These are phyloP conservation scores for Diutina rugosa DNA, from an alignment of 1,139 yeast genomes.

Conservation along the genomic window DNA sequence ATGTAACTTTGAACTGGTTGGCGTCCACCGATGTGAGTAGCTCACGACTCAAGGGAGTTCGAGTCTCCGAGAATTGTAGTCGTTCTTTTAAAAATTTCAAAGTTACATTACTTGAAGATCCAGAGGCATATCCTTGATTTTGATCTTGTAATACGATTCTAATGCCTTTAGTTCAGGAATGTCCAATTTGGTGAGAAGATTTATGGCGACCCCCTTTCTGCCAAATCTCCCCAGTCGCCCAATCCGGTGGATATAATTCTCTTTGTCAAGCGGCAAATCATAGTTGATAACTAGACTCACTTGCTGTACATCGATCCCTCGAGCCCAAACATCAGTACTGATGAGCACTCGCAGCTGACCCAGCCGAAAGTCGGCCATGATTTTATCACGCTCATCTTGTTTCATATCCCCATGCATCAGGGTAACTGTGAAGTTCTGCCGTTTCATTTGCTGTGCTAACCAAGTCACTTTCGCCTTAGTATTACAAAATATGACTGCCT, in stretches of 20 bases:
- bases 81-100: background rate
- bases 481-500: conserved; percentile 92
- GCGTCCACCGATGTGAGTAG: too few relatives aligned
- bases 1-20: too few relatives aligned
- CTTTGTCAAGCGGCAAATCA: conserved; percentile 76
- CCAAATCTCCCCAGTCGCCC: conserved; percentile 96
- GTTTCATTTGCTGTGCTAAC: conserved; percentile 66
- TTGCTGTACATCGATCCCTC: conserved; percentile 96
- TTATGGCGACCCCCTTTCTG: conserved; percentile 89
- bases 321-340: conserved; percentile 95
- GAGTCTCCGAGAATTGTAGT: too few relatives aligned
- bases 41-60: too few relatives aligned
- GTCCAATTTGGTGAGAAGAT: conserved; percentile 70
- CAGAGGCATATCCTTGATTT: conserved; percentile 78
- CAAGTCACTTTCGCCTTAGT: conserved; percentile 88
- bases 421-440: conserved; percentile 77
- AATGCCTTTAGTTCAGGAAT: conserved; percentile 45
- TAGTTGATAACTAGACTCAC: conserved; percentile 91
- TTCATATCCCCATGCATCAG: conserved; percentile 98
- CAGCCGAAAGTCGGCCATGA: conserved; percentile 77
- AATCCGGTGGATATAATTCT: conserved; percentile 85
- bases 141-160: conserved; percentile 66
- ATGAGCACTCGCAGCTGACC: conserved; percentile 77
- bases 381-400: conserved; percentile 79
- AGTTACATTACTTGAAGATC: conserved; percentile 4